A percentile compares a stretch with the other conserved stretches of the same genome.
These are phyloP conservation scores for Trichoderma polysporum DNA, from an alignment of 2,329 filamentous ascomycete genomes.

Conservation along the genomic window DNA sequence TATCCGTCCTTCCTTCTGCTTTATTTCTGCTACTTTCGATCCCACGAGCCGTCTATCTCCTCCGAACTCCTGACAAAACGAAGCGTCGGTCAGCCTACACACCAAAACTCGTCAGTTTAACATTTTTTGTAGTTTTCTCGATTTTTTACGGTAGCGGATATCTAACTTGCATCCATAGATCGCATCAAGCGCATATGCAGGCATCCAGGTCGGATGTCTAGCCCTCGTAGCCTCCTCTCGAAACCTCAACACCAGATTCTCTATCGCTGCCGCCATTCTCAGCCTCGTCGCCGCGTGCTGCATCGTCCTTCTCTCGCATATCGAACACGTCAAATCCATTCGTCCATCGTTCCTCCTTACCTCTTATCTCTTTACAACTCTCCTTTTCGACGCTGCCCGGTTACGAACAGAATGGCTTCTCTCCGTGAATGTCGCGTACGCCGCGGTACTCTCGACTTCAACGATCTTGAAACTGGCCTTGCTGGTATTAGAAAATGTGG, in stretches of 20 bases:
- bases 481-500: conserved; percentile 32
- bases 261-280: conserved; percentile 32
- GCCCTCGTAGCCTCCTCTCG: conserved; percentile 29
- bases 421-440: conserved; percentile 28
- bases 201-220: conserved; percentile 30
- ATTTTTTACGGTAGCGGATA: background rate
- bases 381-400: conserved; percentile 35
- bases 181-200: conserved; percentile 27
- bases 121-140: background rate
- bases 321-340: conserved; percentile 37
- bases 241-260: conserved; percentile 30
- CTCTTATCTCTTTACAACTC: conserved; percentile 31
- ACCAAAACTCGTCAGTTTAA: conserved; percentile 28
- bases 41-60: conserved; percentile 29
- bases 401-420: conserved; percentile 37
- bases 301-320: conserved; percentile 32
- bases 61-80: conserved; percentile 27
- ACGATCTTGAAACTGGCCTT: conserved; percentile 29
- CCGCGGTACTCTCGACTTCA: conserved; percentile 28
- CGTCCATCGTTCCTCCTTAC: conserved; percentile 35
- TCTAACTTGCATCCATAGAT: conserved; percentile 23
- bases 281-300: conserved; percentile 30
- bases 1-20: conserved; percentile 28
- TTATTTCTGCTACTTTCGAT: conserved; percentile 29
- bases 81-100: conserved; percentile 30